Conservation (phyloP, 805 yeast genomes). For the Kluyveromyces wickerhamii region DNA sequence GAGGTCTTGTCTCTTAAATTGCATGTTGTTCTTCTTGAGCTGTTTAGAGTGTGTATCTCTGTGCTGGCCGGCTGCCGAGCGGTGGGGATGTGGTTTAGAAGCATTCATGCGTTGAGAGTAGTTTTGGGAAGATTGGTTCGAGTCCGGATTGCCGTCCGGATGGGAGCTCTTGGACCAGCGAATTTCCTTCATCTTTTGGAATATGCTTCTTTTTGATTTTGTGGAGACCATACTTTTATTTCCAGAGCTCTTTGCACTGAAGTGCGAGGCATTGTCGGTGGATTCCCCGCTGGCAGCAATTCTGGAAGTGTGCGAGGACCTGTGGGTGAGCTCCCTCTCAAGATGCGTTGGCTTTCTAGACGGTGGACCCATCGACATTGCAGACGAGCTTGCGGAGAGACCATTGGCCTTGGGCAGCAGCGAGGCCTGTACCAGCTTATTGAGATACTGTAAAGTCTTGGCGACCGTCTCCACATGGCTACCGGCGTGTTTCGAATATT, state of each 20-base stretch:
- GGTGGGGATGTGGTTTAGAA: too few relatives aligned
- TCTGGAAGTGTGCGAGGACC: background rate
- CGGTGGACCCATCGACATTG: background rate
- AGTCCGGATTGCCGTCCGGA: too few relatives aligned
- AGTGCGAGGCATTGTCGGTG: background rate
- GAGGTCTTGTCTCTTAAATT: constrained; percentile 7
- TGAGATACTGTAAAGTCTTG: constrained; percentile 11
- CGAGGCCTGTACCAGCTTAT: constrained; percentile 8
- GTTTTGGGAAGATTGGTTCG: constrained; percentile 1
- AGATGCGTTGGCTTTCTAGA: background rate
- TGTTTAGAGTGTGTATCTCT: background rate
- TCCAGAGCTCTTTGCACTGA: constrained; percentile 3
- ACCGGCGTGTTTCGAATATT: constrained; percentile 5
- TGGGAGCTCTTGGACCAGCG: constrained; percentile 1
- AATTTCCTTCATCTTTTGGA: constrained; percentile 4
- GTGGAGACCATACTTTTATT: constrained; percentile 1
- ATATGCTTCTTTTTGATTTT: constrained; percentile 4
- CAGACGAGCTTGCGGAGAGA: background rate
- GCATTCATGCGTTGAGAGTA: too few relatives aligned
- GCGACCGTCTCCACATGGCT: constrained; percentile 6
- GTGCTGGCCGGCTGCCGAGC: background rate
- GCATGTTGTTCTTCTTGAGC: background rate
- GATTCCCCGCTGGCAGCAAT: background rate
- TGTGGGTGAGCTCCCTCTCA: background rate
- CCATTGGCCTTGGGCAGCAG: background rate